phyloP scores from a whole-genome alignment of 352 stramenopile genomes.

The Phytophthora quininea region DNA sequence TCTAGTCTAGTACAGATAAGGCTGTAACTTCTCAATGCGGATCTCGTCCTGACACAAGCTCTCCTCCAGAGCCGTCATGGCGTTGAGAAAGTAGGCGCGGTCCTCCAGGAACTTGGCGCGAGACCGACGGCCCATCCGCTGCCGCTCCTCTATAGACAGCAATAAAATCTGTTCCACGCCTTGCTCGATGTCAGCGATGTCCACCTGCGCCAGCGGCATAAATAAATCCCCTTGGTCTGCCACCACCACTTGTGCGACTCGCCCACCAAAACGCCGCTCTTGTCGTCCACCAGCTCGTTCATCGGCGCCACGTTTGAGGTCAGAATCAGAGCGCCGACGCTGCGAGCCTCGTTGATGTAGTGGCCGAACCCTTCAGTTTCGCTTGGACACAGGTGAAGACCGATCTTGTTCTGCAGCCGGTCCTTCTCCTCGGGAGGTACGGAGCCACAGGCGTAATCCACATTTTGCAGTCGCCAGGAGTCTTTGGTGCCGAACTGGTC shows the following conservation, averaged over 20 bases:
- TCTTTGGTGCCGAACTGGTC: constrained; percentile 52
- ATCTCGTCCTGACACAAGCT: constrained; percentile 84
- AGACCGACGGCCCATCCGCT: constrained; percentile 72
- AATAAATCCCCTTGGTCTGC: constrained; percentile 86
- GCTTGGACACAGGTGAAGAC: constrained; percentile 77
- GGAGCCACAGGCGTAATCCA: constrained; percentile 77
- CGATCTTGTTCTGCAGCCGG: constrained; percentile 76
- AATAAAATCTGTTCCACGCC: constrained; percentile 74
- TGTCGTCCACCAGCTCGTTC: constrained; percentile 84
- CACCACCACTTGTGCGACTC: constrained; percentile 69
- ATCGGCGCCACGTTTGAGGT: constrained; percentile 83
- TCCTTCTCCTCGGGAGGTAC: constrained; percentile 62
- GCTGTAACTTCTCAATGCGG: constrained; percentile 73
- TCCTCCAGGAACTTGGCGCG: constrained; percentile 79
- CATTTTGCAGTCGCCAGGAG: constrained; percentile 64
- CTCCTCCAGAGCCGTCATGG: constrained; percentile 79
- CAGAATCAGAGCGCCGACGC: constrained; percentile 71
- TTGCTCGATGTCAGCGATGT: constrained; percentile 66
- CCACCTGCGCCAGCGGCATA: constrained; percentile 75
- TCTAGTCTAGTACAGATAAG: constrained; percentile 71
- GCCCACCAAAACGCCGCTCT: constrained; percentile 75
- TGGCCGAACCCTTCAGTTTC: constrained; percentile 85
- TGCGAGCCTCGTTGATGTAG: constrained; percentile 88
- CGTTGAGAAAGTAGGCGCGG: constrained; percentile 81
- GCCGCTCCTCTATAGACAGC: constrained; percentile 73